Percentiles rank a stretch among this genome's conserved stretches.
Conservation (phyloP, 352 stramenopile species). For the Phytopythium mirpurense region DNA sequence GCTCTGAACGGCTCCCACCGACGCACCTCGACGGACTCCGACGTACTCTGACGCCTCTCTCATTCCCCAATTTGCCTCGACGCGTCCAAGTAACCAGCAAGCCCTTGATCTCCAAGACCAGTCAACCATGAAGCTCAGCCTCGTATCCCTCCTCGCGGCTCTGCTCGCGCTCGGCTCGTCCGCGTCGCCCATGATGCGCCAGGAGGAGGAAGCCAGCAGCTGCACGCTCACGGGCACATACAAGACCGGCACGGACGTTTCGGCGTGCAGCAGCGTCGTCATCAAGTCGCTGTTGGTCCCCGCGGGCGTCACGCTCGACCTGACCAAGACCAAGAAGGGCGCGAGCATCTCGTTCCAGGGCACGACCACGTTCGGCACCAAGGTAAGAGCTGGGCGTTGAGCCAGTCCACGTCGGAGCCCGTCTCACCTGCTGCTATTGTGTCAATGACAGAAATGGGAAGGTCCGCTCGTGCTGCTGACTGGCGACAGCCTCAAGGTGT, state of each 20-base stretch:
- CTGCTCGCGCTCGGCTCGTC: neutral
- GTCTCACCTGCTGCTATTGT: too few species aligned
- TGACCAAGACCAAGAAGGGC: conserved; percentile 21
- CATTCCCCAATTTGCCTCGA: neutral
- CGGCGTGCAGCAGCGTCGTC: conserved; percentile 23
- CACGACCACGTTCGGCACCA: conserved; percentile 23
- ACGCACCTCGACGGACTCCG: too few species aligned
- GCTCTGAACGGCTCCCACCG: too few species aligned
- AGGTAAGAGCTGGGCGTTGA: conserved; percentile 1
- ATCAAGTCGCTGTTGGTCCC: conserved; percentile 28
- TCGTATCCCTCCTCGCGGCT: neutral
- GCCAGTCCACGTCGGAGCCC: conserved; percentile 5
- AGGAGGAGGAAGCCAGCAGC: conserved; percentile 1
- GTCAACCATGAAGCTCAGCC: neutral
- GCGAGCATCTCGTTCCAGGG: conserved; percentile 31
- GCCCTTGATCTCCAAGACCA: neutral
- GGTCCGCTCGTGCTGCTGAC: conserved; percentile 27
- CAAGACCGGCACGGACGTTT: conserved; percentile 18
- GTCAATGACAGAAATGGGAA: conserved; percentile 11
- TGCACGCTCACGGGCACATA: conserved; percentile 30
- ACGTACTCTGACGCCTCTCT: too few species aligned
- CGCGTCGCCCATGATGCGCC: neutral
- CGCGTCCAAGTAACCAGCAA: neutral
- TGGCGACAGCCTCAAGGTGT: conserved; percentile 17
- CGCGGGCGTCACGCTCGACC: conserved; percentile 25